phyloP scores from a whole-genome alignment of 768 basidiomycete genomes.

The Kwoniella bestiolae region DNA sequence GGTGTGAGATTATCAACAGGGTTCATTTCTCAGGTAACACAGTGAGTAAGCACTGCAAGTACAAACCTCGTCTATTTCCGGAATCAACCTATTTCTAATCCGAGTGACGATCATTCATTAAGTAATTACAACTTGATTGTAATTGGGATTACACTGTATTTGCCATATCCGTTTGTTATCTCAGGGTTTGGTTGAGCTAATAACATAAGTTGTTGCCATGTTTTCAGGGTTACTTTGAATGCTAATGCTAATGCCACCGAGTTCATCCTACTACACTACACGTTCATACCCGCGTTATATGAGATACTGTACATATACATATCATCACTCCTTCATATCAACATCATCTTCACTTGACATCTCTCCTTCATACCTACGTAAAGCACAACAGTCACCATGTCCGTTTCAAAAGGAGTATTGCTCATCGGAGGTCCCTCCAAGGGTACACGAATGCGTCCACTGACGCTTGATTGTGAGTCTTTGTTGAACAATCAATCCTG shows the following conservation, averaged over 20 bases:
- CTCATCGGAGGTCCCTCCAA: constrained; percentile 59
- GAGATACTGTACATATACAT: no score
- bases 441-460: constrained; percentile 56
- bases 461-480: constrained; percentile 54
- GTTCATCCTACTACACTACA: constrained; percentile 3
- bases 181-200: background rate
- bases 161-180: constrained; percentile 4
- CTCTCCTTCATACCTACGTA: background rate
- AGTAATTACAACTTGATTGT: background rate
- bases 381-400: constrained; percentile 26
- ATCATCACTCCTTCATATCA: background rate
- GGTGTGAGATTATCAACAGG: constrained; percentile 4
- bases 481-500: background rate
- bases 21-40: no score
- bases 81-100: background rate
- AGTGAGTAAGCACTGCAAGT: no score
- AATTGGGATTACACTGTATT: background rate
- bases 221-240: background rate
- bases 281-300: constrained; percentile 16
- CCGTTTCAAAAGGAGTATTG: constrained; percentile 57
- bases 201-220: background rate
- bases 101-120: background rate
- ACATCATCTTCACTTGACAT: background rate
- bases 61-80: background rate
- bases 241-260: constrained; percentile 1